Evolutionary conservation across 2,329 filamentous ascomycete species (phyloP).

Genomic region (Cadophora sp.): DNA sequence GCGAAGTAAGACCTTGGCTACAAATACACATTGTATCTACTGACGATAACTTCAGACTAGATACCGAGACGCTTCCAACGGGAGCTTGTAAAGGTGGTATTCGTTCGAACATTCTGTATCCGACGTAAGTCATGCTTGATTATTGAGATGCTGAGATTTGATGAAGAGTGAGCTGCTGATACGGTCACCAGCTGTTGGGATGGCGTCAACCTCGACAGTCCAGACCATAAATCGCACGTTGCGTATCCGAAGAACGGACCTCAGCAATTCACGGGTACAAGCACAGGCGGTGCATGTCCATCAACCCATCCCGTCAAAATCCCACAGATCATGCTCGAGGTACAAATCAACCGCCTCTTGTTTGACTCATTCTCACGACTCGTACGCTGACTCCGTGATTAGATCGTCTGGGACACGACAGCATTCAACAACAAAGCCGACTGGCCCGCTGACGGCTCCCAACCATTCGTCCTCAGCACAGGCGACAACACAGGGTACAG

Average conservation of each 20-base stretch:
- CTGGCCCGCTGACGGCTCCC: slow-evolving; percentile 53
- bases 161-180: not conserved
- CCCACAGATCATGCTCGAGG: slow-evolving; percentile 56
- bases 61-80: slow-evolving; percentile 58
- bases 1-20: slow-evolving; percentile 52
- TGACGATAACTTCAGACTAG: slow-evolving; percentile 32
- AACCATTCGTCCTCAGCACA: slow-evolving; percentile 51
- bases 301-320: slow-evolving; percentile 52
- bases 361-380: slow-evolving; percentile 41
- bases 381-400: slow-evolving; percentile 54
- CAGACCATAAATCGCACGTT: slow-evolving; percentile 35
- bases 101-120: slow-evolving; percentile 62
- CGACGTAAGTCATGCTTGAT: slow-evolving; percentile 38
- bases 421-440: slow-evolving; percentile 51
- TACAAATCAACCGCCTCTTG: slow-evolving; percentile 34
- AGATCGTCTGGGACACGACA: slow-evolving; percentile 57
- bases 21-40: slow-evolving; percentile 59
- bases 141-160: not conserved
- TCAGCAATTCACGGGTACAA: slow-evolving; percentile 44
- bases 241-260: slow-evolving; percentile 39
- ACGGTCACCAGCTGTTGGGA: slow-evolving; percentile 55
- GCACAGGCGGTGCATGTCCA: slow-evolving; percentile 39
- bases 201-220: slow-evolving; percentile 33
- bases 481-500: slow-evolving; percentile 54
- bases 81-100: slow-evolving; percentile 58